A percentile compares a stretch with the other conserved stretches of the same genome.
Conservation (phyloP, 371 early-diverging fungal species). For the Circinella umbellata region DNA sequence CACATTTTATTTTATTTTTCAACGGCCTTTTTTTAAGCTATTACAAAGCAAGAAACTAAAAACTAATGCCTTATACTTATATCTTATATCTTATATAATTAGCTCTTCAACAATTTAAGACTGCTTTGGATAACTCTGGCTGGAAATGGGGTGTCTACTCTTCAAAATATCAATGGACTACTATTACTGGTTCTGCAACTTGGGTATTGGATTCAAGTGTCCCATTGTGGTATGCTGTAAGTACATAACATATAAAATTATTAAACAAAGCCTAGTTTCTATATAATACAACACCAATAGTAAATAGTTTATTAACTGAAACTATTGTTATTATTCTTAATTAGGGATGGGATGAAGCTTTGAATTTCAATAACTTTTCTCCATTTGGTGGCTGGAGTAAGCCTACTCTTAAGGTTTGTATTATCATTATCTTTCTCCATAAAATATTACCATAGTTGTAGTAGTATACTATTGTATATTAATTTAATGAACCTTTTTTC, state of each 20-base stretch:
- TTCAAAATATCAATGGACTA: conserved; percentile 24
- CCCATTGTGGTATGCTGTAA: conserved; percentile 32
- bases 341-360: conserved; percentile 18
- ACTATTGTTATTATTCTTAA: no score
- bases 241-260: neutral
- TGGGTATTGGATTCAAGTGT: conserved; percentile 25
- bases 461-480: neutral
- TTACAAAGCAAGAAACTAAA: no score
- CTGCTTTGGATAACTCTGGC: conserved; percentile 19
- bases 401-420: conserved; percentile 29
- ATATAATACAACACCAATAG: no score
- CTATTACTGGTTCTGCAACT: conserved; percentile 19
- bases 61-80: neutral
- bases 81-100: neutral
- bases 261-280: conserved; percentile 5
- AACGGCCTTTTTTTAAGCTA: neutral
- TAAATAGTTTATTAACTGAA: no score
- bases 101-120: conserved; percentile 24
- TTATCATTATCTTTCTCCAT: neutral
- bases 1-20: neutral
- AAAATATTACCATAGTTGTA: no score
- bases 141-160: conserved; percentile 35
- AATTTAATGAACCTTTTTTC: neutral
- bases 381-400: conserved; percentile 31
- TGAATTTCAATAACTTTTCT: conserved; percentile 23